Evolutionary conservation across 129 eudicot species (phyloP).

Genomic region (Centella asiatica): DNA sequence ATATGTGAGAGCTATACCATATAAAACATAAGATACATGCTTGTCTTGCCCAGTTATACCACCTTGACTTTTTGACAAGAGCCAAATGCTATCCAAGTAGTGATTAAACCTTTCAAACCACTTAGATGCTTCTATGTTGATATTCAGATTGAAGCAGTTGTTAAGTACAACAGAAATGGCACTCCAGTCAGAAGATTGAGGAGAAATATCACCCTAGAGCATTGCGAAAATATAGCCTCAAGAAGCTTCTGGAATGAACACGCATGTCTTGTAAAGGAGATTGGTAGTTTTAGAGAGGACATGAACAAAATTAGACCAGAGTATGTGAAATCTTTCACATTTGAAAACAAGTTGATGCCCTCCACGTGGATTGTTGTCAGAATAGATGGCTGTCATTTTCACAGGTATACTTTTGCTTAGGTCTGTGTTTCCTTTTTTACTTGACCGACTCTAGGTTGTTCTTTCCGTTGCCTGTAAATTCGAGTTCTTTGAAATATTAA

Average conservation of each 20-base stretch:
- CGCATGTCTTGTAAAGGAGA: constrained; percentile 42
- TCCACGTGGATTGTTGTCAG: constrained; percentile 82
- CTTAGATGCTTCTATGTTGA: not conserved
- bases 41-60: too few species aligned
- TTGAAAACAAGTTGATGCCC: constrained; percentile 48
- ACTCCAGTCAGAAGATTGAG: constrained; percentile 51
- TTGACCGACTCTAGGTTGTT: too few species aligned
- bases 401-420: constrained; percentile 39
- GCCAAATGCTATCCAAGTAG: not conserved
- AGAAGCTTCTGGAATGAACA: constrained; percentile 70
- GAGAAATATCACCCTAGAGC: constrained; percentile 40
- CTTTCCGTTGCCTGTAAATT: constrained; percentile 4
- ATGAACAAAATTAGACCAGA: constrained; percentile 52
- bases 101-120: not conserved
- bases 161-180: constrained; percentile 39
- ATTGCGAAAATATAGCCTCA: constrained; percentile 60
- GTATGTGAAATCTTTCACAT: constrained; percentile 56
- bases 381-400: constrained; percentile 93
- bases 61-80: too few species aligned
- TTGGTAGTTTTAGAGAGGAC: constrained; percentile 44
- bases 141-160: constrained; percentile 53
- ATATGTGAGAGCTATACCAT: too few species aligned
- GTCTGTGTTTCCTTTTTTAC: not conserved
- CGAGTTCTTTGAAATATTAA: not conserved
- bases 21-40: too few species aligned